Evolutionary conservation across 495 filamentous ascomycete species (phyloP).

Genomic region (Entonaema liquescens): DNA sequence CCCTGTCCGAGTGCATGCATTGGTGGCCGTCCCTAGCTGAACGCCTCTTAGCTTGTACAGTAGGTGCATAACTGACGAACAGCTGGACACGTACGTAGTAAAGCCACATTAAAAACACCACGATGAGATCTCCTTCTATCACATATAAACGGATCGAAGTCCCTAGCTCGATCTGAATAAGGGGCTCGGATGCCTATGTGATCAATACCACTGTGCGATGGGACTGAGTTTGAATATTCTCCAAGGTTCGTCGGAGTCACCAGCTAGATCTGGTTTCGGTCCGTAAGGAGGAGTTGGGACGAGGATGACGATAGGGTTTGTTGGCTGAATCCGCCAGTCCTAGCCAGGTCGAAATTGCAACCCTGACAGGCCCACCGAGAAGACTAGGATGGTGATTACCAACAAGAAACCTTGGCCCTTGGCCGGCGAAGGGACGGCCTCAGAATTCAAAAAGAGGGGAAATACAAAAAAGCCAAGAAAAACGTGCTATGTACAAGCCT

Average conservation of each 20-base stretch:
- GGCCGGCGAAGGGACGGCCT: slow-evolving; percentile 36
- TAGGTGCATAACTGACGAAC: slow-evolving; percentile 46
- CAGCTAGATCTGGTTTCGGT: slow-evolving; percentile 43
- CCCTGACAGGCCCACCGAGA: slow-evolving; percentile 39
- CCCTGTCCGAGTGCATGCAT: slow-evolving; percentile 56
- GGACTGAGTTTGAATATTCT: slow-evolving; percentile 17
- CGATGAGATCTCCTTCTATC: not conserved
- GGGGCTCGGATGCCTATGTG: slow-evolving; percentile 1
- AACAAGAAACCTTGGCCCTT: slow-evolving; percentile 46
- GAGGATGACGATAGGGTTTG: slow-evolving; percentile 43
- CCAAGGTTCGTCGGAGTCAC: slow-evolving; percentile 39
- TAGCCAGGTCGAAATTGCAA: slow-evolving; percentile 41
- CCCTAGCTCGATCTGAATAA: slow-evolving; percentile 12
- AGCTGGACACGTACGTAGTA: slow-evolving; percentile 21
- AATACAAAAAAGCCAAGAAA: slow-evolving; percentile 32
- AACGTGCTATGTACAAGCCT: slow-evolving; percentile 34
- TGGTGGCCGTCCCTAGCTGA: slow-evolving; percentile 52
- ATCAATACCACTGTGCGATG: slow-evolving; percentile 12
- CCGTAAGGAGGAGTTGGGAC: slow-evolving; percentile 39
- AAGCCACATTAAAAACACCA: slow-evolving; percentile 12
- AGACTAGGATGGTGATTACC: slow-evolving; percentile 44
- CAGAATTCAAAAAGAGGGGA: slow-evolving; percentile 38
- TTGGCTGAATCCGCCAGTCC: slow-evolving; percentile 44
- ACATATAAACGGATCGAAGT: slow-evolving; percentile 6
- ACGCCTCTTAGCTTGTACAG: slow-evolving; percentile 37